Conservation (phyloP, 2,329 filamentous ascomycete genomes). For the Aspergillus glaucus region DNA sequence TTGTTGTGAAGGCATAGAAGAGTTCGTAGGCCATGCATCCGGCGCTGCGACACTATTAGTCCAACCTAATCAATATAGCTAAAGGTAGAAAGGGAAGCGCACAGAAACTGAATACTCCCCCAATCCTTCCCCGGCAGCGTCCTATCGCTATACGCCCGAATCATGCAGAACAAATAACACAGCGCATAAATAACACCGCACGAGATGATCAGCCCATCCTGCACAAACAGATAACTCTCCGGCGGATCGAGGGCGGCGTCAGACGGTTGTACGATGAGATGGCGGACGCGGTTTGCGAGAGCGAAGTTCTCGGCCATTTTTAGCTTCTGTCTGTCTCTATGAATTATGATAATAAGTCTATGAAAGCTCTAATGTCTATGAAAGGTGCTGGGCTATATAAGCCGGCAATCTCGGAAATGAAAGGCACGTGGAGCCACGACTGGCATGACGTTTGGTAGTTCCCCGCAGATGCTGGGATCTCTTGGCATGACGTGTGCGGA, state of each 20-base stretch:
- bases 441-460: not conserved
- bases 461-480: not conserved
- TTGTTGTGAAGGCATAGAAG: slow-evolving; percentile 13
- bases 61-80: not conserved
- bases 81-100: not conserved
- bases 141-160: slow-evolving; percentile 8
- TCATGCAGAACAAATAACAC: slow-evolving; percentile 12
- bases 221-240: slow-evolving; percentile 15
- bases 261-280: slow-evolving; percentile 15
- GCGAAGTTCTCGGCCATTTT: slow-evolving; percentile 3
- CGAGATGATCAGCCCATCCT: slow-evolving; percentile 17
- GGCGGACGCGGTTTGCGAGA: slow-evolving; percentile 5
- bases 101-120: slow-evolving; percentile 8
- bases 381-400: not conserved
- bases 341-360: not conserved
- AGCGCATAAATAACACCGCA: slow-evolving; percentile 15
- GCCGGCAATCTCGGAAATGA: not conserved
- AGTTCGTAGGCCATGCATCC: slow-evolving; percentile 15
- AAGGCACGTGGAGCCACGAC: not conserved
- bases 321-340: not conserved
- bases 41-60: not conserved
- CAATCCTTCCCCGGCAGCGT: slow-evolving; percentile 7
- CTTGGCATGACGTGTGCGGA: not conserved
- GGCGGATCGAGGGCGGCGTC: slow-evolving; percentile 11
- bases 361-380: too few species aligned